Evolutionary conservation across 2,329 filamentous ascomycete genomes (phyloP), one percentile per base, ranked within the genome.

Genomic region (Fusarium dlaminii): DNA sequence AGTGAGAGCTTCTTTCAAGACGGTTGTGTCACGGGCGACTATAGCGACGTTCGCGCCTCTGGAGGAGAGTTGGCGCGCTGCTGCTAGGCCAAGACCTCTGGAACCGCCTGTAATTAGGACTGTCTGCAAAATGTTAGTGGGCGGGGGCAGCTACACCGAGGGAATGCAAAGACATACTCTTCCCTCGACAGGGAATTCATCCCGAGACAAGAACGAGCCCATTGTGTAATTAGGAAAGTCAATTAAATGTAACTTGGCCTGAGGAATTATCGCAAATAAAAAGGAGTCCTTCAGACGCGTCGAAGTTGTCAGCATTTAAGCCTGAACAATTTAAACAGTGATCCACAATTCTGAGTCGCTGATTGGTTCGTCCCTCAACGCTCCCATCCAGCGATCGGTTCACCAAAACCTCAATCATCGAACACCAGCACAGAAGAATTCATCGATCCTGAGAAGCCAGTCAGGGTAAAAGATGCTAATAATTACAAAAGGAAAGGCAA

Each of bases 41-140:
- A 74, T 74, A 20, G 57, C 54, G 3, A 74, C 18, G 11, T 65
- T 68, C 24, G 71, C 71, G 1, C 71, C 71, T 40, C 62, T 74
- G 9, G 58, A 36, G 5, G 71, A 64, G 22, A 74, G 67, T 14
- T 74, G 71, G 3, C 67, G 71, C 2, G 71, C 71, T 11, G 71
- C 71, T 45, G 63, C 71, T 3, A 74, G 24, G 5, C 71, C 71
- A 0, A 74, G 49, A 8, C 71, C 71, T 20, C 71, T 72, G 10
- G 71, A 74, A 17, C 71, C 71, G 4, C 71, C 71, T 8, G 71
- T 72, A 29, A 74, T 65, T 10, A 74, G 46, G 6, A 74, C 27
- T 15, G 71, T 74, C 71, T 74, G 20, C 3, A 1, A 8, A 3
- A 14, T 29, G 8, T 74, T 14, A 74, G 63, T 5, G 6, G 22